Evolutionary conservation across 139 green algal genomes (phyloP).

Genomic region (Picochlorum sp.): DNA sequence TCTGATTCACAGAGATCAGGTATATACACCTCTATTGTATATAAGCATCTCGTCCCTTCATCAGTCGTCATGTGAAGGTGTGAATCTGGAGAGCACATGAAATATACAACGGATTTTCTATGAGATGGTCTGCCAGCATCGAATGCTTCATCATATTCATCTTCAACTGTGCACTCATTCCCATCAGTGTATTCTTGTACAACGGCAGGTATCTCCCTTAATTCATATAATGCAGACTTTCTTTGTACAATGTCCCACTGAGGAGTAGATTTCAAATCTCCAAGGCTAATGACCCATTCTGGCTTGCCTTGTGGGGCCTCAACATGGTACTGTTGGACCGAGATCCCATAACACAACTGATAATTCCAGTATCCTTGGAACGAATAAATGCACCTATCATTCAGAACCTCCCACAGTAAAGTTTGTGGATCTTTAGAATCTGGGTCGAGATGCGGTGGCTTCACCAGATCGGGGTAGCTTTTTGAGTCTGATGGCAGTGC

Average conservation of each 20-base stretch:
- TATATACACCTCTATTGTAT: slow-evolving; percentile 11
- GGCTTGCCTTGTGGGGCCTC: not conserved
- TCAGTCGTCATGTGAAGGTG: slow-evolving; percentile 2
- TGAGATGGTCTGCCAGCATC: not conserved
- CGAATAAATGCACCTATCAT: slow-evolving; percentile 2
- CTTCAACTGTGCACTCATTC: not conserved
- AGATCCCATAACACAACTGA: slow-evolving; percentile 4
- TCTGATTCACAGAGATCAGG: slow-evolving; percentile 8
- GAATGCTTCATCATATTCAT: not conserved
- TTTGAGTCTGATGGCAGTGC: not conserved
- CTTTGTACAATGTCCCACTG: not conserved
- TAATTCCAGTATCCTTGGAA: slow-evolving; percentile 12
- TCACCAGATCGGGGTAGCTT: not conserved
- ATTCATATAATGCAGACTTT: not conserved
- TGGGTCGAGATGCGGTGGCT: not conserved
- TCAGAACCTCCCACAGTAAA: not conserved
- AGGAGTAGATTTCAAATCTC: not conserved
- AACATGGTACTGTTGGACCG: slow-evolving; percentile 3
- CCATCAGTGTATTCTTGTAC: not conserved
- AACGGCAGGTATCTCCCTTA: not conserved
- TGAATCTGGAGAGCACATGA: slow-evolving; percentile 11
- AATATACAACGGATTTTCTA: slow-evolving; percentile 1
- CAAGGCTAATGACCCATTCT: slow-evolving; percentile 2
- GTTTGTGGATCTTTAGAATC: not conserved
- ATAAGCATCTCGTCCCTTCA: not conserved